These are phyloP conservation scores for Sporothrix brasiliensis DNA, from an alignment of 2,329 filamentous ascomycete genomes.

Conservation along the genomic window DNA sequence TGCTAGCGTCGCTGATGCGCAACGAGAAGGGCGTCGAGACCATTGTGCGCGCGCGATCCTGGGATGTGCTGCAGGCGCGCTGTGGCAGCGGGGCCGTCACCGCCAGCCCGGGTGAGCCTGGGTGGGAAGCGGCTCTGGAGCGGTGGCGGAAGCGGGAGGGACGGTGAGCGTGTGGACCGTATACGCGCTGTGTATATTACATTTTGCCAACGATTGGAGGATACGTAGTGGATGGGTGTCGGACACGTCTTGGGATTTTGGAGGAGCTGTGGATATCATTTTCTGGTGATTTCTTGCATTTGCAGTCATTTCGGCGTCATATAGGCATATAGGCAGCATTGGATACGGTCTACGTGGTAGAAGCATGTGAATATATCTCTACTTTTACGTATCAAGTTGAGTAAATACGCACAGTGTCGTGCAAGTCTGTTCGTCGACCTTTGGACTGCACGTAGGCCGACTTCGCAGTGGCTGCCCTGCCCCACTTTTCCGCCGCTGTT, in stretches of 20 bases:
- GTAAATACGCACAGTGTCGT: background rate
- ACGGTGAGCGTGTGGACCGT: slow-evolving; percentile 1
- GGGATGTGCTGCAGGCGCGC: slow-evolving; percentile 74
- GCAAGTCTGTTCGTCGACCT: background rate
- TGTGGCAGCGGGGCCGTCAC: slow-evolving; percentile 54
- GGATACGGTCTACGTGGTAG: background rate
- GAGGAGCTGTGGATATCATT: no score
- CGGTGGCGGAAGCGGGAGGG: slow-evolving; percentile 53
- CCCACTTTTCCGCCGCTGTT: slow-evolving; percentile 24
- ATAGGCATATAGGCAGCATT: background rate
- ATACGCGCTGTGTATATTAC: background rate
- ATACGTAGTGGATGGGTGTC: background rate
- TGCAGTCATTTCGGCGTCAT: slow-evolving; percentile 12
- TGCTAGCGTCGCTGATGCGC: slow-evolving; percentile 70
- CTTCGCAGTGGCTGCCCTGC: background rate
- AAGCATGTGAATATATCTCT: slow-evolving; percentile 17
- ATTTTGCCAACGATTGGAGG: background rate
- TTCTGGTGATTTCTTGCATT: background rate
- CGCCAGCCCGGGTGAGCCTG: slow-evolving; percentile 53
- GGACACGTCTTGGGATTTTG: background rate
- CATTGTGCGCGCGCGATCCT: slow-evolving; percentile 80
- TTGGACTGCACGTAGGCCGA: background rate
- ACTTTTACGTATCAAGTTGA: slow-evolving; percentile 9
- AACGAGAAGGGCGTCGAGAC: slow-evolving; percentile 76
- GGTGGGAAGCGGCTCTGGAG: slow-evolving; percentile 67